A percentile compares a stretch with the other conserved stretches of the same genome.
phyloP scores from a whole-genome alignment of 1,284 basidiomycete species.

The Ganoderma boninense region DNA sequence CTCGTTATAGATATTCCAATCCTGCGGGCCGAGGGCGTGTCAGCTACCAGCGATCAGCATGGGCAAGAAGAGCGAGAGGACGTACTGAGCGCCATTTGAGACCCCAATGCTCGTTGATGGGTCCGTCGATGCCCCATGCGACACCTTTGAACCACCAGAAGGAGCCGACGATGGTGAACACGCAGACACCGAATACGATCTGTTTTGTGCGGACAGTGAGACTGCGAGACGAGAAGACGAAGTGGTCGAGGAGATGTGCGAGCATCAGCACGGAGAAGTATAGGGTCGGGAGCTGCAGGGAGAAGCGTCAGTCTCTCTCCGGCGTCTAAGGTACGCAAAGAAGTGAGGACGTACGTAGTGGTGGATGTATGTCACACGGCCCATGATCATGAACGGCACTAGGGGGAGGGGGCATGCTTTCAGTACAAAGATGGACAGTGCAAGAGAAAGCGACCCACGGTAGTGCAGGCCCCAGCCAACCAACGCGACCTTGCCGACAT shows the following conservation, averaged over 20 bases:
- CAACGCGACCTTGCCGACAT: slow-evolving; percentile 91
- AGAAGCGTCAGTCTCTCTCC: not conserved
- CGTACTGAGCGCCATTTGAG: slow-evolving; percentile 83
- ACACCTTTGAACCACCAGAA: slow-evolving; percentile 97
- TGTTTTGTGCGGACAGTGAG: slow-evolving; percentile 72
- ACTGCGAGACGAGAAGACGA: slow-evolving; percentile 81
- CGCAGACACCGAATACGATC: slow-evolving; percentile 73
- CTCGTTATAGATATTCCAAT: slow-evolving; percentile 52
- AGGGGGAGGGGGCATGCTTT: slow-evolving; percentile 8
- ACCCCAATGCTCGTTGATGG: slow-evolving; percentile 82
- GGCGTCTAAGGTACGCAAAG: not conserved
- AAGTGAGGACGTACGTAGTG: slow-evolving; percentile 72
- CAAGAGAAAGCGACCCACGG: slow-evolving; percentile 54
- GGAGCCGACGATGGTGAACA: slow-evolving; percentile 69
- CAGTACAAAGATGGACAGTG: not conserved
- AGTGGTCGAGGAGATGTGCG: slow-evolving; percentile 92
- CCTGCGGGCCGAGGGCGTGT: slow-evolving; percentile 34
- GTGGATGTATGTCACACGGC: slow-evolving; percentile 90
- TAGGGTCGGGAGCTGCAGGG: slow-evolving; percentile 83
- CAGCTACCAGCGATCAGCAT: slow-evolving; percentile 7
- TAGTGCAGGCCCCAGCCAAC: slow-evolving; percentile 95
- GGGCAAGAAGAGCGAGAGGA: slow-evolving; percentile 13
- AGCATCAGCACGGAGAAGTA: slow-evolving; percentile 96
- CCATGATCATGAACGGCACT: slow-evolving; percentile 98
- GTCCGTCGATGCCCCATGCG: slow-evolving; percentile 90